Evolutionary conservation across 2,329 filamentous ascomycete genomes (phyloP).

Genomic region (Fusarium sublunatum): DNA sequence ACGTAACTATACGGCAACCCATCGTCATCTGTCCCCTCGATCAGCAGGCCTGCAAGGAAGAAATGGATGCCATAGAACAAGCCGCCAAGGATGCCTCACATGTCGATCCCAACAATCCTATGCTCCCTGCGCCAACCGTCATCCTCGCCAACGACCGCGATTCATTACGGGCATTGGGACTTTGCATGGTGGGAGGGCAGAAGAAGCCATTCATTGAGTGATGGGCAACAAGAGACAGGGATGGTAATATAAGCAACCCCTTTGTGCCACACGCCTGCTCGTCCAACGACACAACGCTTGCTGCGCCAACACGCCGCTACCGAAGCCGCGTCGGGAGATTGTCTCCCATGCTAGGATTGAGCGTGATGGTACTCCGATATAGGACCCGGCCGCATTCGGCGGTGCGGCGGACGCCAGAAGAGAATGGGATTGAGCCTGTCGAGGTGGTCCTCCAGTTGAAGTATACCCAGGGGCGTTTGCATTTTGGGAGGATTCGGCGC

Average conservation of each 20-base stretch:
- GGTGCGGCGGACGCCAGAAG: constrained; percentile 7
- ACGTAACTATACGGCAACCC: constrained; percentile 88
- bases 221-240: constrained; percentile 19
- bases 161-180: constrained; percentile 68
- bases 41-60: constrained; percentile 94
- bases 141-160: constrained; percentile 80
- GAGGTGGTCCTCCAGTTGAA: constrained; percentile 26
- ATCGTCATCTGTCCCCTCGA: constrained; percentile 97
- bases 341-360: constrained; percentile 29
- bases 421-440: constrained; percentile 12
- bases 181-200: constrained; percentile 72
- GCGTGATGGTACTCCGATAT: constrained; percentile 14
- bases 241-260: constrained; percentile 30
- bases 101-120: constrained; percentile 88
- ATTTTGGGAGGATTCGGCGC: constrained; percentile 37
- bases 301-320: constrained; percentile 27
- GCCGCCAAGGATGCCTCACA: constrained; percentile 91
- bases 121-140: constrained; percentile 88
- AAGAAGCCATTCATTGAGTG: constrained; percentile 75
- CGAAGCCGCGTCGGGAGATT: constrained; percentile 36
- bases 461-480: constrained; percentile 46
- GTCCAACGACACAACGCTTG: constrained; percentile 18
- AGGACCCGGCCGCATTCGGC: constrained; percentile 15
- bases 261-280: constrained; percentile 23
- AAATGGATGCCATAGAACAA: constrained; percentile 98